A percentile compares a stretch with the other conserved stretches of the same genome.
Evolutionary conservation across 306 rosid species (phyloP).

Genomic region (Dryas octopetala): DNA sequence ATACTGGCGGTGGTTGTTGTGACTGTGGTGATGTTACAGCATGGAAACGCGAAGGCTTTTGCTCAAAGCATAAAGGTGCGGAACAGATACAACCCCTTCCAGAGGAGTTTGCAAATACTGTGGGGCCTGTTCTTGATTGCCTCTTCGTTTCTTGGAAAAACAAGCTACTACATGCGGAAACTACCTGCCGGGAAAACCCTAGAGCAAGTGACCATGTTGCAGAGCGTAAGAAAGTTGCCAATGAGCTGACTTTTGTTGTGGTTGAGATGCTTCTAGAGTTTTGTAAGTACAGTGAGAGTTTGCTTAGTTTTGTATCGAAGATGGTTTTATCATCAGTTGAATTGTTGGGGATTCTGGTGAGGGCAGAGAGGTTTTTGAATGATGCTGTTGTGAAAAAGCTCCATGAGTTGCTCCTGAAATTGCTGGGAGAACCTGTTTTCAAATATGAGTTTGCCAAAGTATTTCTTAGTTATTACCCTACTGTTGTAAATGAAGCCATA

Average conservation of each 20-base stretch:
- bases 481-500: conserved; percentile 60
- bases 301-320: conserved; percentile 83
- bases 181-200: conserved; percentile 35
- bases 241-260: conserved; percentile 67
- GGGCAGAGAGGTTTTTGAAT: conserved; percentile 70
- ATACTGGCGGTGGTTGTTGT: conserved; percentile 91
- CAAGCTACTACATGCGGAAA: conserved; percentile 50
- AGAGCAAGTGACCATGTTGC: conserved; percentile 34
- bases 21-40: conserved; percentile 98
- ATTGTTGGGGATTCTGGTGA: conserved; percentile 60
- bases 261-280: conserved; percentile 90
- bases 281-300: conserved; percentile 88
- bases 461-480: conserved; percentile 82
- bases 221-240: conserved; percentile 56
- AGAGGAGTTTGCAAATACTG: conserved; percentile 49
- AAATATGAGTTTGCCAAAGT: conserved; percentile 91
- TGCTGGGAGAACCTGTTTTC: conserved; percentile 87
- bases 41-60: conserved; percentile 95
- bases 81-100: conserved; percentile 87
- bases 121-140: conserved; percentile 69
- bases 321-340: conserved; percentile 50
- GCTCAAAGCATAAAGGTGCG: conserved; percentile 85
- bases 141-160: conserved; percentile 65
- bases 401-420: conserved; percentile 76
- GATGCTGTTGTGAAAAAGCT: conserved; percentile 63